These are phyloP conservation scores for Pleurotus salmoneostramineus DNA, from an alignment of 768 basidiomycete genomes.

Conservation along the genomic window DNA sequence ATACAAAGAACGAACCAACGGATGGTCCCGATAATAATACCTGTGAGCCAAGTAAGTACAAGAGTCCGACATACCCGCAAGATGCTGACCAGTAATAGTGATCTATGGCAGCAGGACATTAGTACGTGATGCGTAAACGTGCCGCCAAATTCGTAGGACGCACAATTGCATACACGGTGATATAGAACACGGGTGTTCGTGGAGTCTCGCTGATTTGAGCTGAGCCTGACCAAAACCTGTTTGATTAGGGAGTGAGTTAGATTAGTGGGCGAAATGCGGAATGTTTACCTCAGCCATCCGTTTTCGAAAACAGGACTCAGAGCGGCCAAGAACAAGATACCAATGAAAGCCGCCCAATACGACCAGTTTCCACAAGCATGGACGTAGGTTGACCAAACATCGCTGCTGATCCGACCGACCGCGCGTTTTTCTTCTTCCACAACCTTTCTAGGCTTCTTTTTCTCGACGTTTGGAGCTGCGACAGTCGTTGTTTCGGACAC, in stretches of 20 bases:
- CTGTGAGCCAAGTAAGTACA: constrained; percentile 7
- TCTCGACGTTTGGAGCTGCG: constrained; percentile 27
- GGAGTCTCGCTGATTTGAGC: constrained; percentile 32
- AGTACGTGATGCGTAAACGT: constrained; percentile 13
- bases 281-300: constrained; percentile 56
- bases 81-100: constrained; percentile 31
- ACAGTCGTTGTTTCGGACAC: constrained; percentile 18
- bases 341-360: constrained; percentile 58
- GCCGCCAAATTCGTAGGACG: constrained; percentile 18
- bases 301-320: constrained; percentile 68
- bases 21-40: constrained; percentile 47
- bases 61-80: background rate
- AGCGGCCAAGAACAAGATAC: constrained; percentile 51
- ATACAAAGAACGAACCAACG: constrained; percentile 72
- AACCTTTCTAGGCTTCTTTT: constrained; percentile 73
- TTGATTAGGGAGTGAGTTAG: background rate
- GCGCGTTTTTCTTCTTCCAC: constrained; percentile 83
- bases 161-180: constrained; percentile 69
- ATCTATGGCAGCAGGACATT: constrained; percentile 15
- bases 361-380: constrained; percentile 41
- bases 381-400: constrained; percentile 64
- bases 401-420: constrained; percentile 61
- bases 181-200: constrained; percentile 55
- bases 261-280: background rate
- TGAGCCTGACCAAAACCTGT: constrained; percentile 55